Evolutionary conservation across 352 stramenopile genomes (phyloP).

Genomic region (Pythium chondricola): DNA sequence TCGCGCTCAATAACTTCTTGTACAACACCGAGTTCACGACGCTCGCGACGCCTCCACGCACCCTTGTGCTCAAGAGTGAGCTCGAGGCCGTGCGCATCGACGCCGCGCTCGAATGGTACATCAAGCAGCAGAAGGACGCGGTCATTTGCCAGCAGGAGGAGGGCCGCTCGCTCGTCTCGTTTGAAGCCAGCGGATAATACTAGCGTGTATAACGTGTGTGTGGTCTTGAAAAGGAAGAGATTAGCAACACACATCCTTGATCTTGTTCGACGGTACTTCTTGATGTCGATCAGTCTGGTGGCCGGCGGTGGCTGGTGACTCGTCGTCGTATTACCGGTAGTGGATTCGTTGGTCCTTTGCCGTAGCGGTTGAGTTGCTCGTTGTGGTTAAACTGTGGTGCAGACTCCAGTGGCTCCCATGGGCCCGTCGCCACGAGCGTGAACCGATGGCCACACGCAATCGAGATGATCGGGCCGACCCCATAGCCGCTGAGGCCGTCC

Average conservation of each 20-base stretch:
- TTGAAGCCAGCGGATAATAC: no score
- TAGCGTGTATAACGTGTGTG: no score
- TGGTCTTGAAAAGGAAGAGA: no score
- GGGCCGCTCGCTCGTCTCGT: slow-evolving; percentile 15
- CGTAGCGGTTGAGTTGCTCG: slow-evolving; percentile 42
- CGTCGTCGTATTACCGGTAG: no score
- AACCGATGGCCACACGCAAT: slow-evolving; percentile 50
- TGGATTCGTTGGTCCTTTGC: no score
- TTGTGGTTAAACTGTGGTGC: slow-evolving; percentile 33
- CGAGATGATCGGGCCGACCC: slow-evolving; percentile 42
- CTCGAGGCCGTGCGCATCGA: slow-evolving; percentile 47
- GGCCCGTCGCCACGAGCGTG: slow-evolving; percentile 48
- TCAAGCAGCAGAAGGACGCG: slow-evolving; percentile 18
- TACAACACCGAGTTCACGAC: slow-evolving; percentile 46
- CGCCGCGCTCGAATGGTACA: slow-evolving; percentile 35
- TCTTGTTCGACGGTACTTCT: no score
- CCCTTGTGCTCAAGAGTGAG: slow-evolving; percentile 34
- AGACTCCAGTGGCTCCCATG: slow-evolving; percentile 35
- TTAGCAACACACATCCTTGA: no score
- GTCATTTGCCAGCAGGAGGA: slow-evolving; percentile 19
- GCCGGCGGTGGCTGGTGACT: no score
- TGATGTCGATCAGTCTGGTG: no score
- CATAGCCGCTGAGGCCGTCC: slow-evolving; percentile 23
- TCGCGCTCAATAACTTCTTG: slow-evolving; percentile 51
- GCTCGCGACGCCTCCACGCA: slow-evolving; percentile 25